Conservation (phyloP, 495 filamentous ascomycete species). For the Venustampulla echinocandica region DNA sequence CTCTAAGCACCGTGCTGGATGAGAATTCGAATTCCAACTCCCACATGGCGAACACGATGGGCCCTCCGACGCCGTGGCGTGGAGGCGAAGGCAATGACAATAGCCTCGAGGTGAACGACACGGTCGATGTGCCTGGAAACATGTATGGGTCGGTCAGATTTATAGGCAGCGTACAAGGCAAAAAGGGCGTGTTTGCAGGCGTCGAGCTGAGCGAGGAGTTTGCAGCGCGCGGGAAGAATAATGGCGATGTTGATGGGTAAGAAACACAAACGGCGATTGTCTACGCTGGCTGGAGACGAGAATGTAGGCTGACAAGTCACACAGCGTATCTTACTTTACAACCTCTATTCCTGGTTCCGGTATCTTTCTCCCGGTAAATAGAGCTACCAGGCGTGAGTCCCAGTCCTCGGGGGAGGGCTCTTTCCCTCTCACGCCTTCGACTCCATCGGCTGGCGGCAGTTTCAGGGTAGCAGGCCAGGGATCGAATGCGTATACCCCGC, state of each 20-base stretch:
- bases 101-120: constrained; percentile 73
- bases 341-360: constrained; percentile 72
- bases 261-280: constrained; percentile 21
- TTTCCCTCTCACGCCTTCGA: constrained; percentile 61
- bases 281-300: not conserved
- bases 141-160: constrained; percentile 91
- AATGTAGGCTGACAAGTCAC: constrained; percentile 16
- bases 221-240: constrained; percentile 84
- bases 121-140: constrained; percentile 87
- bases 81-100: constrained; percentile 34
- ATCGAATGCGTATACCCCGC: constrained; percentile 50
- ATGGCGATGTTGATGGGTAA: constrained; percentile 92
- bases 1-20: constrained; percentile 41
- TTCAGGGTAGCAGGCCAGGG: constrained; percentile 44
- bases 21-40: constrained; percentile 31
- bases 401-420: constrained; percentile 46
- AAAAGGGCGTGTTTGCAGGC: constrained; percentile 88
- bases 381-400: constrained; percentile 62
- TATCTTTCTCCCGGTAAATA: constrained; percentile 89
- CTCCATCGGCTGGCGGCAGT: constrained; percentile 42
- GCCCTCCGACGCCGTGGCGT: constrained; percentile 28
- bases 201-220: constrained; percentile 81
- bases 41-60: constrained; percentile 26
- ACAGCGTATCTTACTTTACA: constrained; percentile 71
- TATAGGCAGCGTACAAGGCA: constrained; percentile 76